These are phyloP conservation scores for Yamadazyma conglobata DNA, from an alignment of 1,139 yeast species.

Conservation along the genomic window DNA sequence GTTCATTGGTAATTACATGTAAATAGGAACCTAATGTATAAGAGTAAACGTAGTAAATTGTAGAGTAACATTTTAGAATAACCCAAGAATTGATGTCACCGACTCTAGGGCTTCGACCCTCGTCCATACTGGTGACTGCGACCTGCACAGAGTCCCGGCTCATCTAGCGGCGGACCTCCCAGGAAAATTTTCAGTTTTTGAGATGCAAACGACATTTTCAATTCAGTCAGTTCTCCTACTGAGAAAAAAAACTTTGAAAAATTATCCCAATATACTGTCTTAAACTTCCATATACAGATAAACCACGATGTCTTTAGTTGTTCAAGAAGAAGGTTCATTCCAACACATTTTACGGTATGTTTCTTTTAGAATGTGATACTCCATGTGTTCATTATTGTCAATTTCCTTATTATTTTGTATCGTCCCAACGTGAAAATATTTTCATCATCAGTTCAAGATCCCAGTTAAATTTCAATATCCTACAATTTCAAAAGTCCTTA, in stretches of 20 bases:
- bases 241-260: slow-evolving; percentile 7
- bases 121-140: slow-evolving; percentile 3
- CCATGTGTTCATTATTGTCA: no score
- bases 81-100: background rate
- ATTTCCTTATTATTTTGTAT: no score
- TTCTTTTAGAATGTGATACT: no score
- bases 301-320: slow-evolving; percentile 88
- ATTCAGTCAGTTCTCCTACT: no score
- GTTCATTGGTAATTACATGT: slow-evolving; percentile 36
- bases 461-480: no score
- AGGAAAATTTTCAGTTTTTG: slow-evolving; percentile 2
- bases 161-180: background rate
- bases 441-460: no score
- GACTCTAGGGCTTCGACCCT: slow-evolving; percentile 8
- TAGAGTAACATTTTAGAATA: no score
- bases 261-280: no score
- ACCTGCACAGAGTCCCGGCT: no score
- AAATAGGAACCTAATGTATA: slow-evolving; percentile 10
- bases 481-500: no score
- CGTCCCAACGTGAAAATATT: no score
- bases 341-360: slow-evolving; percentile 99
- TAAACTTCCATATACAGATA: slow-evolving; percentile 10
- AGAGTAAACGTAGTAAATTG: background rate
- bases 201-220: no score
- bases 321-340: slow-evolving; percentile 99